phyloP scores from a whole-genome alignment of 345 rosid genomes.

The Capsella bursapastoris region DNA sequence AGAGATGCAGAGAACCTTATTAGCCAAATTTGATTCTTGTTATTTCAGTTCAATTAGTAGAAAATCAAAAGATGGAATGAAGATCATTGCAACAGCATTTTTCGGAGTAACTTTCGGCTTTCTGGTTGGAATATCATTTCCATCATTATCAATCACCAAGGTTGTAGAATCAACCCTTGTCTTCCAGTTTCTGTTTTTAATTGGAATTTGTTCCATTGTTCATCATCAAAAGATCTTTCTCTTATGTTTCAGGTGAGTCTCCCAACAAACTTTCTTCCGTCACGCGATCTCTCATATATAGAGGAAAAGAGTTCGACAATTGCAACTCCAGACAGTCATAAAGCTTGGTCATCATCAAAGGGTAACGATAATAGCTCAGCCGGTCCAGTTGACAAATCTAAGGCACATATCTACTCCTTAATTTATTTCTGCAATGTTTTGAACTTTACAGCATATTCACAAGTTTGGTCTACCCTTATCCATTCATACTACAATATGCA shows the following conservation, averaged over 20 bases:
- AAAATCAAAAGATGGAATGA: slow-evolving; percentile 79
- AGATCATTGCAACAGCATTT: slow-evolving; percentile 63
- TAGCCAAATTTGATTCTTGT: slow-evolving; percentile 23
- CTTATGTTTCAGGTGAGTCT: slow-evolving; percentile 61
- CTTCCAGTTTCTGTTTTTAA: slow-evolving; percentile 19
- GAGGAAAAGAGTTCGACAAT: slow-evolving; percentile 52
- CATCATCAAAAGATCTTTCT: not conserved
- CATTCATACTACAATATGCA: not conserved
- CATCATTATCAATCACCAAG: slow-evolving; percentile 71
- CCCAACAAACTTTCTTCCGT: slow-evolving; percentile 59
- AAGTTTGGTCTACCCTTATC: not conserved
- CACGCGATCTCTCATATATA: slow-evolving; percentile 49
- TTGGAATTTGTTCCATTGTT: not conserved
- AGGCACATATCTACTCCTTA: slow-evolving; percentile 53
- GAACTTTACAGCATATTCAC: not conserved
- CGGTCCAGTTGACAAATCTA: slow-evolving; percentile 47
- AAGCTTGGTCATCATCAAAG: slow-evolving; percentile 49
- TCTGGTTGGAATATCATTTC: slow-evolving; percentile 78
- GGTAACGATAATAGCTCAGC: slow-evolving; percentile 44
- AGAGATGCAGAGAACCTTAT: slow-evolving; percentile 14
- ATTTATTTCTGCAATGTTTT: slow-evolving; percentile 22
- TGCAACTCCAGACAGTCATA: slow-evolving; percentile 51
- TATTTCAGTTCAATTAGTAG: slow-evolving; percentile 57
- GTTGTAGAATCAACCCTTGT: slow-evolving; percentile 44
- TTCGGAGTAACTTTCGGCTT: slow-evolving; percentile 80